Conservation (phyloP, 805 yeast genomes). For the Candida lessepsii region DNA sequence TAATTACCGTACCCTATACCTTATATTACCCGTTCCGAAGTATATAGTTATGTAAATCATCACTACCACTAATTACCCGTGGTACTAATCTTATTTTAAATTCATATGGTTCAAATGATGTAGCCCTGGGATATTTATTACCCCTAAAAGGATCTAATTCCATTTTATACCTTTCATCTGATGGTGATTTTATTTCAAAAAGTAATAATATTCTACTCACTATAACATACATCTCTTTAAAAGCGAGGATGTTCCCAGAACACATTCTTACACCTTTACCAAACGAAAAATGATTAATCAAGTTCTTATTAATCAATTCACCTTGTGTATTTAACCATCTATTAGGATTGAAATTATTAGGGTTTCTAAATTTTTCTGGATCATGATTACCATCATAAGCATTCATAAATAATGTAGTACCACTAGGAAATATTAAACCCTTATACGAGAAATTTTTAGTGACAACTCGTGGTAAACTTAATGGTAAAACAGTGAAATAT, state of each 20-base stretch:
- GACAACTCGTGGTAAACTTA: slow-evolving; percentile 62
- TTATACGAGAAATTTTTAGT: slow-evolving; percentile 48
- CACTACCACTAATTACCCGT: slow-evolving; percentile 19
- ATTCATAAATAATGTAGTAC: slow-evolving; percentile 62
- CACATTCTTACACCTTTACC: slow-evolving; percentile 77
- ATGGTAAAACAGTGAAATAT: slow-evolving; percentile 62
- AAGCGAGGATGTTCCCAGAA: slow-evolving; percentile 64
- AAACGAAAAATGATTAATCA: slow-evolving; percentile 49
- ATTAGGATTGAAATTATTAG: slow-evolving; percentile 50
- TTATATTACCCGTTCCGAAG: no score
- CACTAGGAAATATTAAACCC: slow-evolving; percentile 47
- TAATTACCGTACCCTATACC: no score
- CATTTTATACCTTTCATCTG: slow-evolving; percentile 31
- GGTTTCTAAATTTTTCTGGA: slow-evolving; percentile 36
- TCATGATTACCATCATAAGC: slow-evolving; percentile 74
- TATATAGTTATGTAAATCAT: slow-evolving; percentile 20
- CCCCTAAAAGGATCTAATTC: slow-evolving; percentile 49
- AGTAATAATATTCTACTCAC: slow-evolving; percentile 51
- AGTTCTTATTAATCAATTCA: slow-evolving; percentile 15
- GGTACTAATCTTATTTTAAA: slow-evolving; percentile 30
- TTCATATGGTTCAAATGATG: slow-evolving; percentile 59
- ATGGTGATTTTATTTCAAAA: slow-evolving; percentile 49
- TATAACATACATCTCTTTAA: slow-evolving; percentile 61
- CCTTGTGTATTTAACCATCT: slow-evolving; percentile 41
- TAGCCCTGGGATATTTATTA: slow-evolving; percentile 54